Percentiles rank a stretch among this genome's conserved stretches.
These are phyloP conservation scores for Neodidymelliopsis sp. DNA, from an alignment of 2,329 filamentous ascomycete species.

Conservation along the genomic window DNA sequence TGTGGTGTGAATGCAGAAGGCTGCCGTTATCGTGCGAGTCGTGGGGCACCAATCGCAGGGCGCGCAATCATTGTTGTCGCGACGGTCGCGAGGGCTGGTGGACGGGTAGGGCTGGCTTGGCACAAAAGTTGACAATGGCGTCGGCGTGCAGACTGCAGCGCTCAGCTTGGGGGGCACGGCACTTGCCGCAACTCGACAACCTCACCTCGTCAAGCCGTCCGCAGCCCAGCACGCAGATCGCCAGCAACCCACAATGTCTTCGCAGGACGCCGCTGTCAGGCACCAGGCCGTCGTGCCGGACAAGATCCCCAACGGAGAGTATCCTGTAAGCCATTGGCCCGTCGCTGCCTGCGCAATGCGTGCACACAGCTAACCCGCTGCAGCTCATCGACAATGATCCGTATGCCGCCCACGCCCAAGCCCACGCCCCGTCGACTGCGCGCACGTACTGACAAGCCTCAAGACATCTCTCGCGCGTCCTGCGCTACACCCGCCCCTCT, in stretches of 20 bases:
- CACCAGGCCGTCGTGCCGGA: conserved; percentile 67
- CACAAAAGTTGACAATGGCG: conserved; percentile 5
- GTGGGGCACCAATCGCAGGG: conserved; percentile 6
- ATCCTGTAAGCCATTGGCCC: conserved; percentile 75
- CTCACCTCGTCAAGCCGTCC: conserved; percentile 23
- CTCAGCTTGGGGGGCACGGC: conserved; percentile 8
- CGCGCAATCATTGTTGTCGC: conserved; percentile 18
- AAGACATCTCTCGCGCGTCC: conserved; percentile 89
- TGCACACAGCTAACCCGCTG: conserved; percentile 32
- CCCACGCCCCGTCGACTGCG: conserved; percentile 8
- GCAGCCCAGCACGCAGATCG: conserved; percentile 13
- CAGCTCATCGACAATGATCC: conserved; percentile 99
- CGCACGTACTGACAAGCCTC: conserved; percentile 31
- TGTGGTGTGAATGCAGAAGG: background rate
- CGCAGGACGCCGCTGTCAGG: conserved; percentile 35
- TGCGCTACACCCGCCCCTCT: conserved; percentile 83
- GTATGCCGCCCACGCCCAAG: conserved; percentile 63
- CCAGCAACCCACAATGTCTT: conserved; percentile 40
- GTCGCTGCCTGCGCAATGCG: conserved; percentile 33
- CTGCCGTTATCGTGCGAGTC: conserved; percentile 3
- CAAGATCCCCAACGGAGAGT: conserved; percentile 82
- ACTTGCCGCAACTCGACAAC: conserved; percentile 20
- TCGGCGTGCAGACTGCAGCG: conserved; percentile 23
- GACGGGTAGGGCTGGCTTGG: conserved; percentile 5
- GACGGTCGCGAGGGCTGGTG: conserved; percentile 25